A percentile compares a stretch with the other conserved stretches of the same genome.
Evolutionary conservation across 352 stramenopile genomes (phyloP).

Genomic region (Globisporangium spinosum): DNA sequence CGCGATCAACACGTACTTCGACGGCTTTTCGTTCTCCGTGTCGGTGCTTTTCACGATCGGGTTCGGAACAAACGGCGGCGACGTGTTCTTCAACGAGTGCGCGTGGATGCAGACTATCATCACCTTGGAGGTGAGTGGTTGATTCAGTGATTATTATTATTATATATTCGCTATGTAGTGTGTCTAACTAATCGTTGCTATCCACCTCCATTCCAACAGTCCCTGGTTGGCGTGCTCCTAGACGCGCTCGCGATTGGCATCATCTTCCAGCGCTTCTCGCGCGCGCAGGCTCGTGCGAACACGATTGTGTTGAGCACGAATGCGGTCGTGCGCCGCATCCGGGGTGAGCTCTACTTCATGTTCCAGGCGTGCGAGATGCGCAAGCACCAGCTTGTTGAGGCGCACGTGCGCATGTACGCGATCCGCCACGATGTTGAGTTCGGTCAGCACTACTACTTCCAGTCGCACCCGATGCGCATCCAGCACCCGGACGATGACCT

Average conservation of each 20-base stretch:
- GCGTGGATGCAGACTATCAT: slow-evolving; percentile 92
- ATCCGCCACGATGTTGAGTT: slow-evolving; percentile 75
- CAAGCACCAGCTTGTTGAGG: slow-evolving; percentile 94
- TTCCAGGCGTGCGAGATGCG: slow-evolving; percentile 89
- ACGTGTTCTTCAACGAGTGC: slow-evolving; percentile 91
- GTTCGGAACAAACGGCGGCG: slow-evolving; percentile 71
- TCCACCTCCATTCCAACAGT: slow-evolving; percentile 41
- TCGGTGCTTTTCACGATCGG: slow-evolving; percentile 80
- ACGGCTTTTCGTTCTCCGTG: slow-evolving; percentile 80
- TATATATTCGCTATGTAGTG: neutral
- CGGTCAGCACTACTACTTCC: slow-evolving; percentile 80
- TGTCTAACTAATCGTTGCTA: neutral
- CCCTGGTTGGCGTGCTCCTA: slow-evolving; percentile 88
- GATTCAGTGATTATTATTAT: neutral
- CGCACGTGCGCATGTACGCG: slow-evolving; percentile 92
- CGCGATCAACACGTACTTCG: slow-evolving; percentile 58
- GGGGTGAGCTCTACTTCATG: slow-evolving; percentile 92
- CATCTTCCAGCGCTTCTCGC: slow-evolving; percentile 92
- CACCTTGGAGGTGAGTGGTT: slow-evolving; percentile 34
- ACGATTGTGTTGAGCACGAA: slow-evolving; percentile 94
- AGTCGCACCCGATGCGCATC: slow-evolving; percentile 93
- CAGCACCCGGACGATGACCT: slow-evolving; percentile 93
- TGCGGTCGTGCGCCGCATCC: slow-evolving; percentile 86
- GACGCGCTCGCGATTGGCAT: slow-evolving; percentile 93
- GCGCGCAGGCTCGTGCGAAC: slow-evolving; percentile 86